Conservation (phyloP, 2,329 filamentous ascomycete species). For the Fusarium sp. region DNA sequence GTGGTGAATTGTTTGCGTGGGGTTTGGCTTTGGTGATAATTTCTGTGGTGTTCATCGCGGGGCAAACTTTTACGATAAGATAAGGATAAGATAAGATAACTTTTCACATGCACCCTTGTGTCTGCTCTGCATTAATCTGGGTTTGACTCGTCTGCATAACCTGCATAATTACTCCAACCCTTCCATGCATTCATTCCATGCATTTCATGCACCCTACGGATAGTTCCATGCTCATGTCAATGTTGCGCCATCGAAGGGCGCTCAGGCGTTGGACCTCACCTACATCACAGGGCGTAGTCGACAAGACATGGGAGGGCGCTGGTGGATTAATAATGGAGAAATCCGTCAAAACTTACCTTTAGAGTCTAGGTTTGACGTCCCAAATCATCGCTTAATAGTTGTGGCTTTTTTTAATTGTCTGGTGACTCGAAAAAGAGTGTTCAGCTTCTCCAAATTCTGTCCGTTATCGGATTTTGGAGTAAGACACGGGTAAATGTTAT, state of each 20-base stretch:
- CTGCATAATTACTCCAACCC: not conserved
- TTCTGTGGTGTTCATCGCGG: conserved; percentile 45
- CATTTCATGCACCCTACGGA: too few relatives aligned
- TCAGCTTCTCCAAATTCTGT: not conserved
- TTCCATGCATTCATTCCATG: not conserved
- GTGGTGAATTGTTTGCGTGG: conserved; percentile 10
- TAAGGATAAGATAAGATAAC: conserved; percentile 31
- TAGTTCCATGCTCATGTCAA: not conserved
- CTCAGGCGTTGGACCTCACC: conserved; percentile 11
- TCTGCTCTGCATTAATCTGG: not conserved
- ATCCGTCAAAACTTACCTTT: conserved; percentile 5
- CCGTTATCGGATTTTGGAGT: conserved; percentile 25
- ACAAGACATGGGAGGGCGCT: conserved; percentile 30
- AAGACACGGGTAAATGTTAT: conserved; percentile 4
- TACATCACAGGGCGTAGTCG: conserved; percentile 31
- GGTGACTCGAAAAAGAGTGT: conserved; percentile 25
- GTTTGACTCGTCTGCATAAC: not conserved
- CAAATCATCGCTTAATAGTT: conserved; percentile 14
- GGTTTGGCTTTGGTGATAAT: conserved; percentile 41
- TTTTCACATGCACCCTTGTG: not conserved
- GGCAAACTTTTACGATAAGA: conserved; percentile 43
- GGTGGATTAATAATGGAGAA: conserved; percentile 40
- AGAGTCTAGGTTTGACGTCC: not conserved
- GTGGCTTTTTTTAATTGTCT: conserved; percentile 31
- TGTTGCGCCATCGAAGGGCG: conserved; percentile 30